Base-by-base conservation (phyloP, 2,329 filamentous ascomycete species). In the Aspergillus amoenus region DNA sequence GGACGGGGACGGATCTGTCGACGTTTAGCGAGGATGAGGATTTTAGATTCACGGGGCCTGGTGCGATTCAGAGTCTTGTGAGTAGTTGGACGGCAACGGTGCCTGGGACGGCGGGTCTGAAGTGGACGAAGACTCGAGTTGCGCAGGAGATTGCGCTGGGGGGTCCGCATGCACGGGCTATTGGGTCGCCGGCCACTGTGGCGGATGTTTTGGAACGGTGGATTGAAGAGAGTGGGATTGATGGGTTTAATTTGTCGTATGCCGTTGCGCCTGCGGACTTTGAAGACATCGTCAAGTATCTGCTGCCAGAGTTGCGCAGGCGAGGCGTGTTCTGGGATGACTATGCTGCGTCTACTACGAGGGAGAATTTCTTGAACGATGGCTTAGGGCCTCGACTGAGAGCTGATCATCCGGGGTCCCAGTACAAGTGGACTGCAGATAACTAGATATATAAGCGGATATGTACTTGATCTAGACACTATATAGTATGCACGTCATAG, bases 1-100 rank as follows among this genome's bases (percentile, higher is more conserved):
- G 76, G 76, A 70, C 70, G 2, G 75, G 73, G 71, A 9, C 70
- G 64, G 32, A 65, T 63, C 9, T 78, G 61, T 39, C 71, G 67
- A 53, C 68, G 0, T 78, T 73, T 53, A 65, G 68, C 0, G 76
- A 79, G 42, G 76, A 80, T 44, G 73, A 78, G 22, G 76, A 79
- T 55, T 77, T 80, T 55, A 66, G 72, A 2, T 78, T 79, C 57
- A 66, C 68, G 5, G 70, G 68, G 2, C 69, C 71, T 0, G 71
- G 73, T 1, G 75, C 72, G 2, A 74, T 80, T 5, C 73, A 76
- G 13, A 74, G 71, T 17, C 69, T 78, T 66, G 74, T 78, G 15
- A 72, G 68, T 27, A 66, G 70, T 21, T 78, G 76, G 76, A 72
- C 75, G 0, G 70, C 67, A 7, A 77, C 74, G 0, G 73, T 77